Base-by-base conservation (phyloP, 805 yeast genomes). In the Kuraishia cidri region DNA sequence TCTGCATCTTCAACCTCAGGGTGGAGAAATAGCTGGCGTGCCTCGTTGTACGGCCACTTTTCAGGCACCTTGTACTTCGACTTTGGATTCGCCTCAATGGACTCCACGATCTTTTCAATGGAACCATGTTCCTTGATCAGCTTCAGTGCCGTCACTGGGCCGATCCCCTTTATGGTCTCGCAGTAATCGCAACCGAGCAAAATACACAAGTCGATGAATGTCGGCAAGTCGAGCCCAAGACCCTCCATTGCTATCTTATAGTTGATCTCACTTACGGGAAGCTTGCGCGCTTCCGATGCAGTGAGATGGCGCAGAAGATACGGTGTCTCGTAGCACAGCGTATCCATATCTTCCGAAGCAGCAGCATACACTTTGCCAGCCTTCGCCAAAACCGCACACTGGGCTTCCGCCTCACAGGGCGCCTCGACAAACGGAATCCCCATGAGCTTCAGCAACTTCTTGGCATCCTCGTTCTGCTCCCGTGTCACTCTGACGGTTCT, bases 261-360 rank as follows among this genome's bases (percentile, higher is more conserved):
- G 38, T 75, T 69, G 34, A 85, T 77, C 52, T 92, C 96, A 41
- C 84, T 85, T 31, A 92, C 80, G 10, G 97, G 97, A 54, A 84
- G 73, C 54, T 92, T 92, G 46, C 94, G 72, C 19, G 94, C 90
- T 51, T 92, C 98, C 2, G 97, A 77, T 43, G 88, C 92, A 0
- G 97, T 92, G 54, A 92, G 67, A 53, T 92, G 95, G 43, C 98
- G 72, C 39, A 92, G 64, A 34, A 92, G 60, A 38, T 61, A 75
- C 5, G 95, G 92, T 2, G 97, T 84, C 36, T 75, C 79, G 52
- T 90, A 92, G 49, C 97, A 92, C 35, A 92, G 56, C 1, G 98
- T 92, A 58, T 92, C 98, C 98, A 92, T 92, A 73, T 92, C 98
- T 54, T 92, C 98, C 5, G 95, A 82, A 1, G 97, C 98, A 3